phyloP scores from a whole-genome alignment of 192 early-diverging fungal species.

The Podila epigama region DNA sequence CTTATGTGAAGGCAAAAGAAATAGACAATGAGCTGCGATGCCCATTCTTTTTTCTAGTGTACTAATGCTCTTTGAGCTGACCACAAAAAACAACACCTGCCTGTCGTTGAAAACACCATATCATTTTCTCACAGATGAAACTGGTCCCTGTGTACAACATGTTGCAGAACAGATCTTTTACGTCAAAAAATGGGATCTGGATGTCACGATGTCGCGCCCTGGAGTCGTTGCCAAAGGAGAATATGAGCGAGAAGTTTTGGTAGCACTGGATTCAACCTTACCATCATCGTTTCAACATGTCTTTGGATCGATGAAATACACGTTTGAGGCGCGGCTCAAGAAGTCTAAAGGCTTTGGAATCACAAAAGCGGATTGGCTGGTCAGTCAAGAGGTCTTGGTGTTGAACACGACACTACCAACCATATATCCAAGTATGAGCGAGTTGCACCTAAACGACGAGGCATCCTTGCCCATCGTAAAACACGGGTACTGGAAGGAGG shows the following conservation, averaged over 20 bases:
- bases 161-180: slow-evolving; percentile 13
- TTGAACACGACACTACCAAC: slow-evolving; percentile 17
- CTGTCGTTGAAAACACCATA: not conserved
- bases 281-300: slow-evolving; percentile 9
- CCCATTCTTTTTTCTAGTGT: too few species aligned
- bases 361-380: slow-evolving; percentile 6
- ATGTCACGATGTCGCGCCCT: slow-evolving; percentile 10
- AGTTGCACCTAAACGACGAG: not conserved
- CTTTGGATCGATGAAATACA: slow-evolving; percentile 22
- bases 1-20: too few species aligned
- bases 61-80: too few species aligned
- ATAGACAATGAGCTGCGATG: too few species aligned
- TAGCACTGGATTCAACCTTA: slow-evolving; percentile 8
- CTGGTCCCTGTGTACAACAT: not conserved
- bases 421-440: not conserved
- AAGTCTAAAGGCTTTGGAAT: slow-evolving; percentile 15
- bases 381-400: slow-evolving; percentile 29
- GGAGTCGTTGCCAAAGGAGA: slow-evolving; percentile 15
- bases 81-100: not conserved
- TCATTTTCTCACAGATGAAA: slow-evolving; percentile 2
- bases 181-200: slow-evolving; percentile 12
- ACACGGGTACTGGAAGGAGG: not conserved
- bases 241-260: slow-evolving; percentile 17
- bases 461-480: not conserved
- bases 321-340: slow-evolving; percentile 27